phyloP scores from a whole-genome alignment of 2,329 filamentous ascomycete genomes.

The Alternaria viburni region DNA sequence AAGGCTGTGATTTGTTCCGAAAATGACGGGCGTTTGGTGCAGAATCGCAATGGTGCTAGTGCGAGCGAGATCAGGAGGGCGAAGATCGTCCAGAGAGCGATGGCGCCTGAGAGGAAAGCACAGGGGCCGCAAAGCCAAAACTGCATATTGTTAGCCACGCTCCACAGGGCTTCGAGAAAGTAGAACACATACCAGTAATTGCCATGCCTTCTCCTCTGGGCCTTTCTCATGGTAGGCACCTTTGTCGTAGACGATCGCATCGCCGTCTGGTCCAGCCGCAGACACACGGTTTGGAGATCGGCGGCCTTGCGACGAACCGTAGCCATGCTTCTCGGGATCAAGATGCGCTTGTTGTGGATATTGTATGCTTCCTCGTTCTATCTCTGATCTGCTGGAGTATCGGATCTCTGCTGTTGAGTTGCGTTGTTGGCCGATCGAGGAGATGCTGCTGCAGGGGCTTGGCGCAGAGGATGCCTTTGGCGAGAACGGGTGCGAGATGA shows the following conservation, averaged over 20 bases:
- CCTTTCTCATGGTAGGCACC: slow-evolving; percentile 47
- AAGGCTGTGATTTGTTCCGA: slow-evolving; percentile 58
- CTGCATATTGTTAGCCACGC: slow-evolving; percentile 39
- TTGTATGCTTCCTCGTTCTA: slow-evolving; percentile 14
- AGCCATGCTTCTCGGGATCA: slow-evolving; percentile 43
- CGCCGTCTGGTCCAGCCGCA: slow-evolving; percentile 25
- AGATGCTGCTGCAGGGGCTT: slow-evolving; percentile 45
- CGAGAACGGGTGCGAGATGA: slow-evolving; percentile 48
- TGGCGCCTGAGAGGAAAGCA: slow-evolving; percentile 60
- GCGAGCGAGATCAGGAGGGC: slow-evolving; percentile 57
- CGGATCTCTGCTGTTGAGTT: slow-evolving; percentile 25
- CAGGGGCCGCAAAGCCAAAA: slow-evolving; percentile 62
- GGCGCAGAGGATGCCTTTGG: slow-evolving; percentile 42
- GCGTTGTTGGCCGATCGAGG: slow-evolving; percentile 27
- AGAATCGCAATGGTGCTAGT: slow-evolving; percentile 62
- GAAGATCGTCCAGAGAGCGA: slow-evolving; percentile 59
- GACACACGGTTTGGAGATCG: slow-evolving; percentile 28
- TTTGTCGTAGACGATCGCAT: slow-evolving; percentile 41
- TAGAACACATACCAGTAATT: slow-evolving; percentile 47
- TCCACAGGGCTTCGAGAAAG: background rate
- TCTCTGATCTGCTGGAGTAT: slow-evolving; percentile 6
- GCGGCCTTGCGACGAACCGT: slow-evolving; percentile 25
- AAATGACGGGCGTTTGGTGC: slow-evolving; percentile 56
- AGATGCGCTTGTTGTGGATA: slow-evolving; percentile 37
- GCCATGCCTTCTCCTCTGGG: slow-evolving; percentile 53